These are phyloP conservation scores for Bretschneidera sinensis DNA, from an alignment of 345 rosid genomes.

Conservation along the genomic window DNA sequence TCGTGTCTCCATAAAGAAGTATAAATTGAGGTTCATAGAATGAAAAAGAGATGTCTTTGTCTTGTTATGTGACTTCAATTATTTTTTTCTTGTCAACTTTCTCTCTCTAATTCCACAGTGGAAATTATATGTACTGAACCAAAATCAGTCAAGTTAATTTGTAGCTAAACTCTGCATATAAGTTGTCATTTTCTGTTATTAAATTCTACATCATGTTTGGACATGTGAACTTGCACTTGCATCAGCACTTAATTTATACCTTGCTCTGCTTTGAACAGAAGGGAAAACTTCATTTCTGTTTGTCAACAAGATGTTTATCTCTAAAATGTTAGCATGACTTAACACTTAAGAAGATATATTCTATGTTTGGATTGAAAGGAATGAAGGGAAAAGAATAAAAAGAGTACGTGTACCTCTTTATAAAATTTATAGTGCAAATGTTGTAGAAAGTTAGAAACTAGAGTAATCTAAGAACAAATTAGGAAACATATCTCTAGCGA, in stretches of 20 bases:
- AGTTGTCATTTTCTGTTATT: not conserved
- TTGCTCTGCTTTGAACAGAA: not conserved
- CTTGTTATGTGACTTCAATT: constrained; percentile 2
- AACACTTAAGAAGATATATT: not conserved
- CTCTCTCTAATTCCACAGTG: not conserved
- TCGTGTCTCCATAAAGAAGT: not conserved
- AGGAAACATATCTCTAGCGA: no score
- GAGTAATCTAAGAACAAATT: no score
- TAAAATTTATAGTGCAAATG: no score
- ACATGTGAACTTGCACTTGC: not conserved
- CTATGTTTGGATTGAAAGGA: no score
- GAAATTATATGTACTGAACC: constrained; percentile 10
- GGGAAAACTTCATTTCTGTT: not conserved
- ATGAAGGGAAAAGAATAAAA: no score
- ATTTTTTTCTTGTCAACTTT: not conserved
- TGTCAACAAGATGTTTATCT: no score
- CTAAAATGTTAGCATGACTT: not conserved
- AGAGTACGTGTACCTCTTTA: no score
- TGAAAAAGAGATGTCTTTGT: constrained; percentile 1
- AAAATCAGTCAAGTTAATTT: constrained; percentile 7
- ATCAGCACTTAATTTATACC: no score
- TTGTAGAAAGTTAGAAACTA: no score
- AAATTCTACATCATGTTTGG: not conserved
- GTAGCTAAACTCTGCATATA: not conserved
- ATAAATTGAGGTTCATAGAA: not conserved